Evolutionary conservation across 345 rosid genomes (phyloP), one percentile per base, ranked within the genome.

Genomic region (Cardamine chenopodiifolia): DNA sequence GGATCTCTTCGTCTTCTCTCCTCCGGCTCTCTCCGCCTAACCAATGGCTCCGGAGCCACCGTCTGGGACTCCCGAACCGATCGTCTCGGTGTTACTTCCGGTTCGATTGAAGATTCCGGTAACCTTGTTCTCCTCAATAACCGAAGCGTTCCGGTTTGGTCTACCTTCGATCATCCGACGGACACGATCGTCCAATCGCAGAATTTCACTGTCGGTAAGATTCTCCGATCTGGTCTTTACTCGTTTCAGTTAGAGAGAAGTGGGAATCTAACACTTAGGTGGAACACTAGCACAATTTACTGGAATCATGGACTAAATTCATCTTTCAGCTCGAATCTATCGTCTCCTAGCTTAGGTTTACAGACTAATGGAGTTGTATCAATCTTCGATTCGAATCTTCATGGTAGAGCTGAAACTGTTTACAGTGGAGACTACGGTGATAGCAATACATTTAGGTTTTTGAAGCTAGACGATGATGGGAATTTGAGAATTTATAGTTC

Each of bases 281-380:
- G 97, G 97, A 87, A 83, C 54, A 54, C 55, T 34, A 74, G 17
- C 40, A 44, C 72, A 2, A 64, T 18, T 28, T 91, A 91, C 56
- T 87, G 88, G 89, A 86, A 79, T 25, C 76, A 71, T 48, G 88
- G 87, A 15, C 79, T 88, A 37, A 86, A 89, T 68, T 85, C 91
- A 0, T 84, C 95, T 0, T 18, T 77, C 2, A 73, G 39, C 67
- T 55, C 79, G 9, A 86, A 87, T 57, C 53, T 86, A 57, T 80
- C 86, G 23, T 65, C 82, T 8, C 89, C 91, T 4, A 74, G 71
- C 50, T 78, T 86, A 65, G 29, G 29, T 1, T 71, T 90, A 80
- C 79, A 71, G 72, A 14, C 78, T 12, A 84, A 55, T 61, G 92
- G 89, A 22, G 78, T 83, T 49, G 77, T 86, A 18, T 31, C 39